Percentiles rank a stretch among this genome's conserved stretches.
phyloP scores from a whole-genome alignment of 2,329 filamentous ascomycete species.

The Rhynchosporium agropyri region DNA sequence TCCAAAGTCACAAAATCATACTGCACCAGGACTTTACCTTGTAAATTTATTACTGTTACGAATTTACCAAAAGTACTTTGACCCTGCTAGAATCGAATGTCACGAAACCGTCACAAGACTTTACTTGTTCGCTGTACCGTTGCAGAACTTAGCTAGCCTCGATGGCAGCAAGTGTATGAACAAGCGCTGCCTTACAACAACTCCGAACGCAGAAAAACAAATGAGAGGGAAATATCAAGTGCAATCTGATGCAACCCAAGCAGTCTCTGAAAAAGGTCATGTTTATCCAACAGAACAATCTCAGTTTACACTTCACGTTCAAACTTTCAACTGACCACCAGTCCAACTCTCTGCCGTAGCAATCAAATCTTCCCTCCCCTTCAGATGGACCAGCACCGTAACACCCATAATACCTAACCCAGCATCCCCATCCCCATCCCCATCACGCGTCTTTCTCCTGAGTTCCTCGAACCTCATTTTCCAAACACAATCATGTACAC shows the following conservation, averaged over 20 bases:
- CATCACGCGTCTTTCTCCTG: neutral
- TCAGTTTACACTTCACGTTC: neutral
- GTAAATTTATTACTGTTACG: no score
- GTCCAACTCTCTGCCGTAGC: conserved; percentile 25
- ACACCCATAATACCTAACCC: conserved; percentile 31
- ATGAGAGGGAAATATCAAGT: conserved; percentile 5
- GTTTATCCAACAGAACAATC: neutral
- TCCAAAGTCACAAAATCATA: no score
- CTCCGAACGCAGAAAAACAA: neutral
- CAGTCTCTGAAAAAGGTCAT: no score
- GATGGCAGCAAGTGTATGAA: neutral
- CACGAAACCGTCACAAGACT: no score
- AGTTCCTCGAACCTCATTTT: conserved; percentile 27
- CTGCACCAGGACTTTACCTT: no score
- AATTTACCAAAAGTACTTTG: no score
- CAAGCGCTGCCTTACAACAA: neutral
- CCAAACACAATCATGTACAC: conserved; percentile 36
- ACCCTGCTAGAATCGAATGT: no score
- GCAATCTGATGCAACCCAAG: neutral
- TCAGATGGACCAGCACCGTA: conserved; percentile 36
- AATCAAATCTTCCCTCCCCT: conserved; percentile 34
- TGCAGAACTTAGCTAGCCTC: no score
- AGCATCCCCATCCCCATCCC: neutral
- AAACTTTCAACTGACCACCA: conserved; percentile 17
- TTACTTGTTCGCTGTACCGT: no score